Base-by-base conservation (phyloP, 768 basidiomycete species). In the Boletus edulis region DNA sequence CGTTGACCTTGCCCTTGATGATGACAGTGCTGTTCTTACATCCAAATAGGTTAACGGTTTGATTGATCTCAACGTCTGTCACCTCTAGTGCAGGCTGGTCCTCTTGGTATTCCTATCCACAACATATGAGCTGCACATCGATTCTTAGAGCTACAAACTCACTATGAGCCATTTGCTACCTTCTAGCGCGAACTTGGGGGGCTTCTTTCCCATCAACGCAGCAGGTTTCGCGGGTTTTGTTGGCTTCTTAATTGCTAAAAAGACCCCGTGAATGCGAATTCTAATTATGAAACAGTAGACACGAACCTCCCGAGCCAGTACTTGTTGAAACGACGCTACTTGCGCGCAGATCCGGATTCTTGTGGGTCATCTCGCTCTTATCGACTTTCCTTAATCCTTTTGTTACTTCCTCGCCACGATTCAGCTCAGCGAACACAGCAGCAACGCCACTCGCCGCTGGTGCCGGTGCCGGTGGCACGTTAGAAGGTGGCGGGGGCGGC, bases 331-430 rank as follows among this genome's bases (percentile, higher is more conserved):
- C 91, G 22, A 73, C 71, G 34, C 75, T 72, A 14, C 75, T 59
- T 15, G 77, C 82, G 31, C 97, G 76, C 37, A 99, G 73, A 11
- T 85, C 81, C 0, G 97, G 96, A 65, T 99, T 98, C 80, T 99
- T 98, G 78, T 99, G 97, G 4, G 94, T 98, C 94, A 96, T 95
- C 71, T 98, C 89, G 59, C 91, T 94, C 77, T 86, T 89, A 67
- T 94, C 91, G 29, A 99, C 97, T 70, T 97, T 98, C 61, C 89
- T 86, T 62, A 99, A 71, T 12, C 90, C 86, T 67, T 89, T 91
- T 7, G 96, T 98, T 34, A 99, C 87, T 5, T 87, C 86, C 58
- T 86, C 90, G 1, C 96, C 95, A 40, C 87, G 82, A 67, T 98
- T 98, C 44, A 99, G 74, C 51, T 93, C 83, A 2, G 94, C 92